Conservation (phyloP, 257 asterid species). For the Solanum rostratum region DNA sequence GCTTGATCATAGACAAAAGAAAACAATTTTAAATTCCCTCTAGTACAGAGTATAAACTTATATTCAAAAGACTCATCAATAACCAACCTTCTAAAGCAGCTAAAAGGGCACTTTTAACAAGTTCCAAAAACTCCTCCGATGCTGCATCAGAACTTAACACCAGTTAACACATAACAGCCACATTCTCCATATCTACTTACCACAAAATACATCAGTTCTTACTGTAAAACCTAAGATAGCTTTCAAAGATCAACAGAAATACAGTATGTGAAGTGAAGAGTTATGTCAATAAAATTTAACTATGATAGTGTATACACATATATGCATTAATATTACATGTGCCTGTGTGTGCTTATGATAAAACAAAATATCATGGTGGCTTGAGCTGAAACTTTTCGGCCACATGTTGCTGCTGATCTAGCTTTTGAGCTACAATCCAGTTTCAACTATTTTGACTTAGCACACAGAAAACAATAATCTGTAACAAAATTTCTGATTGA, state of each 20-base stretch:
- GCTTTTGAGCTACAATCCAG: neutral
- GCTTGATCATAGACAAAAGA: conserved; percentile 40
- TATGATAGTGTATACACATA: neutral
- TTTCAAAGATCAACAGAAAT: neutral
- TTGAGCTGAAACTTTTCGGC: neutral
- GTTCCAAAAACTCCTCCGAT: conserved; percentile 97
- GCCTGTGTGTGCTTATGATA: neutral
- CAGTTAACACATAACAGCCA: neutral
- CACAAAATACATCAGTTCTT: neutral
- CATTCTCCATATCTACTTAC: neutral
- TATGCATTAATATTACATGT: neutral
- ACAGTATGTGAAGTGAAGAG: neutral
- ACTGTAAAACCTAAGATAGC: neutral
- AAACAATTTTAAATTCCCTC: conserved; percentile 4
- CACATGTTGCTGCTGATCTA: neutral
- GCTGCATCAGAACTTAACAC: conserved; percentile 43
- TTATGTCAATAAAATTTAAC: neutral
- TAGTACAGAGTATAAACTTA: neutral
- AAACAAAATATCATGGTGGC: neutral
- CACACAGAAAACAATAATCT: neutral
- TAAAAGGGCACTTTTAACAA: conserved; percentile 85
- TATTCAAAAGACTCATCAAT: neutral
- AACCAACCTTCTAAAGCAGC: conserved; percentile 93
- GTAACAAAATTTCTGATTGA: neutral
- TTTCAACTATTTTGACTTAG: neutral